A percentile compares a stretch with the other conserved stretches of the same genome.
Conservation (phyloP, 169 alveolate genomes). For the Cryptosporidium xiaoi region DNA sequence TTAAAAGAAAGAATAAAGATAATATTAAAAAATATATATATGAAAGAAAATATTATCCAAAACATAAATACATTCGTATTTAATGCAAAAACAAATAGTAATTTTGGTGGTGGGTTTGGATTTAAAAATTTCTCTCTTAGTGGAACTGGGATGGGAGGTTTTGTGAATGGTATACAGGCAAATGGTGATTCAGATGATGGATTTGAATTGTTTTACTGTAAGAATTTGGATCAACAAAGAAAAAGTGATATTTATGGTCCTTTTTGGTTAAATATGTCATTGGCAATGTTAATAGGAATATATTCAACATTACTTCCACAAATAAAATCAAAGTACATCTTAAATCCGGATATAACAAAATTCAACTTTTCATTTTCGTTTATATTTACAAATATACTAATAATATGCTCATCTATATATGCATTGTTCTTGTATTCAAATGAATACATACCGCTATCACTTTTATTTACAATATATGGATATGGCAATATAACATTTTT, state of each 20-base stretch:
- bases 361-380: constrained; percentile 41
- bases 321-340: constrained; percentile 27
- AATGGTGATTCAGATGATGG: constrained; percentile 20
- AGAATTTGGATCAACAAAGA: constrained; percentile 41
- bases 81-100: constrained; percentile 10
- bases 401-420: constrained; percentile 4
- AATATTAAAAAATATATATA: background rate
- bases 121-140: background rate
- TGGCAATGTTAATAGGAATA: constrained; percentile 43
- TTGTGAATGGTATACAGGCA: constrained; percentile 1
- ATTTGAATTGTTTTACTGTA: constrained; percentile 59
- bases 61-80: constrained; percentile 8
- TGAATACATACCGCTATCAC: constrained; percentile 38
- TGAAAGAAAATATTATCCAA: constrained; percentile 29
- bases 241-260: constrained; percentile 68
- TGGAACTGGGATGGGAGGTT: background rate
- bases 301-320: constrained; percentile 60
- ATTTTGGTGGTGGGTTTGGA: background rate
- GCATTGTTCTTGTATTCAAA: constrained; percentile 7
- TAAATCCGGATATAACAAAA: constrained; percentile 42
- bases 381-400: constrained; percentile 28
- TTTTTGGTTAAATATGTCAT: constrained; percentile 31
- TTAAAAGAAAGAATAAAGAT: constrained; percentile 26
- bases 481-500: constrained; percentile 22
- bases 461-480: constrained; percentile 64